Base-by-base conservation (phyloP, 805 yeast species). In the Myxozyma kluyveri region DNA sequence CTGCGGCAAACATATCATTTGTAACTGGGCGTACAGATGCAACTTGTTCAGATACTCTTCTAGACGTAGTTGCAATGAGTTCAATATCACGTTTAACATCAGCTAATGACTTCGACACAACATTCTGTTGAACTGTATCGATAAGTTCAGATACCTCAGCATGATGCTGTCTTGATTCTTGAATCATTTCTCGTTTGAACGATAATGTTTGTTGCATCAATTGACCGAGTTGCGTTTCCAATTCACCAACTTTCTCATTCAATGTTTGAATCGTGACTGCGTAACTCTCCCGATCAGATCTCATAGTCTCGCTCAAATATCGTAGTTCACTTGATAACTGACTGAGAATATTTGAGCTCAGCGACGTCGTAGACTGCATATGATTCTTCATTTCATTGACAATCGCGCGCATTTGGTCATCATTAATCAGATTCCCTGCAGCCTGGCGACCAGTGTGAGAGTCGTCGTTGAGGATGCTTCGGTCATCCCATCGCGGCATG, bases 41-140 rank as follows among this genome's bases (percentile, higher is more conserved):
- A 17, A 45, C 32, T 26, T 38, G 45, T 18, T 35, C 42, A 10
- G 9, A 17, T 17, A 44, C 47, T 3, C 57, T 27, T 10, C 42
- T 37, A 19, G 52, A 36, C 4, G 54, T 49, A 24, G 48, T 37
- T 23, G 18, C 29, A 29, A 54, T 43, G n/a, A 50, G 33, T 5
- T 54, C 57, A 35, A 54, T 38, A 33, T 54, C 57, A 31, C 54
- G 54, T 21, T 42, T 45, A n/a, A 54, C 27, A n/a, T 49, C 57
- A 2, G 47, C 48, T 31, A 45, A 31, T 10, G 50, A 19, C 33
- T 36, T 33, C 19, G 41, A 38, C 17, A 43, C 41, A n/a, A 39
- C 31, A 19, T 36, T 36, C 31, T 49, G 52, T 22, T 41, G 41
- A 3, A 50, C 12, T 38, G 49, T 27, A 33, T 50, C 50, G 26